Conservation (phyloP, 371 early-diverging fungal species). For the Vairimorpha necatrix region DNA sequence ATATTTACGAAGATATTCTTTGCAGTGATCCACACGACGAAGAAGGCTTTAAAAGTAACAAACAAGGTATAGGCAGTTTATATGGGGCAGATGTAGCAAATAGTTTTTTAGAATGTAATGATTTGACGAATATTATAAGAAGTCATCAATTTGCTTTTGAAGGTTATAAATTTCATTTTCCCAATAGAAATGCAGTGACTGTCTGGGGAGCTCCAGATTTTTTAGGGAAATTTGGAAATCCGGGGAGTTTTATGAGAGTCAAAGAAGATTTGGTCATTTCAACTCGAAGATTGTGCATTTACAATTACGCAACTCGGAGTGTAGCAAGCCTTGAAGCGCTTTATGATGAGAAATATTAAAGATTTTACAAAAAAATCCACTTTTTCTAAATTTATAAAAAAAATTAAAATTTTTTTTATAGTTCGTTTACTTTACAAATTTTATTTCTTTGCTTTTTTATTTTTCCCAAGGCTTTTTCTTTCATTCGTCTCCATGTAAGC, state of each 20-base stretch:
- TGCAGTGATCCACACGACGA: constrained; percentile 63
- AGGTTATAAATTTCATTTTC: constrained; percentile 63
- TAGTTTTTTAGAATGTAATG: constrained; percentile 61
- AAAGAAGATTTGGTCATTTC: constrained; percentile 48
- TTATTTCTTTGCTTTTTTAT: constrained; percentile 2
- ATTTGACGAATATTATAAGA: constrained; percentile 58
- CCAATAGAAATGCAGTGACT: constrained; percentile 58
- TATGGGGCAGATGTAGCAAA: constrained; percentile 61
- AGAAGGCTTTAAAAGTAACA: constrained; percentile 53
- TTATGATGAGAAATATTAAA: constrained; percentile 3
- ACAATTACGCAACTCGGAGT: constrained; percentile 40
- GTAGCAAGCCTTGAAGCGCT: background rate
- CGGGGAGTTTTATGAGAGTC: constrained; percentile 56
- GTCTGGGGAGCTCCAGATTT: constrained; percentile 66
- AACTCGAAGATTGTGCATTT: constrained; percentile 49
- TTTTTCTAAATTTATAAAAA: too few relatives aligned
- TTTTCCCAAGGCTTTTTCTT: background rate
- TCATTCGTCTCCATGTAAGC: constrained; percentile 73
- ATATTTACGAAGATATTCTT: constrained; percentile 57
- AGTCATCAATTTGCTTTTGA: constrained; percentile 65
- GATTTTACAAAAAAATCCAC: too few relatives aligned
- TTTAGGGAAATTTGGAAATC: constrained; percentile 63
- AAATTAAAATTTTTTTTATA: too few relatives aligned
- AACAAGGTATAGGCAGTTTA: constrained; percentile 59
- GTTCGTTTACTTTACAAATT: too few relatives aligned